Conservation (phyloP, 257 asterid genomes). For the Datura wrightii region DNA sequence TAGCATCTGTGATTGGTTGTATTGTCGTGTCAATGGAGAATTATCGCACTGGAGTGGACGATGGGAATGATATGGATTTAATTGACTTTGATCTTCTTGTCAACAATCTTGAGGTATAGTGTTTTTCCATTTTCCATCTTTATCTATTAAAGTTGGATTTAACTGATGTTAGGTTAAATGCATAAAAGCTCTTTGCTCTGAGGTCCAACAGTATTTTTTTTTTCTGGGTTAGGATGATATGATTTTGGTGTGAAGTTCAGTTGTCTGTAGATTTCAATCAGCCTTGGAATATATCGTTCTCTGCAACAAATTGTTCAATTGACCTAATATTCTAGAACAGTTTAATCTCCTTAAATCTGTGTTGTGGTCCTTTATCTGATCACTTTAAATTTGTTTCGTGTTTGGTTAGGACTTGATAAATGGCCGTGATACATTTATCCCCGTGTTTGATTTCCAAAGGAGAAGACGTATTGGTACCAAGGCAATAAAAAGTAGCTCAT, state of each 20-base stretch:
- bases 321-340: slow-evolving; percentile 4
- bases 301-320: slow-evolving; percentile 9
- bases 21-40: slow-evolving; percentile 90
- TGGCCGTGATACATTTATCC: slow-evolving; percentile 75
- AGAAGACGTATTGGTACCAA: slow-evolving; percentile 77
- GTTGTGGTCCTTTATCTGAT: slow-evolving; percentile 24
- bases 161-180: not conserved
- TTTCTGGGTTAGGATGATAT: not conserved
- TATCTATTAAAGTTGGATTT: not conserved
- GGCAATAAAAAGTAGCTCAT: slow-evolving; percentile 59
- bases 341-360: slow-evolving; percentile 18
- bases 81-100: slow-evolving; percentile 90
- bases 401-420: slow-evolving; percentile 74
- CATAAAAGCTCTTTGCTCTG: not conserved
- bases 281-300: not conserved
- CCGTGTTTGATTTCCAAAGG: slow-evolving; percentile 85
- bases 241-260: slow-evolving; percentile 3
- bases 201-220: not conserved
- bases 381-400: not conserved
- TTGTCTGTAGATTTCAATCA: slow-evolving; percentile 1
- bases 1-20: slow-evolving; percentile 93
- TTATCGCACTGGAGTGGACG: slow-evolving; percentile 91
- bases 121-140: slow-evolving; percentile 17
- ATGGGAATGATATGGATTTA: slow-evolving; percentile 84
- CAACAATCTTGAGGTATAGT: slow-evolving; percentile 83